Conservation (phyloP, 257 asterid species). For the Solanum dulcamara region DNA sequence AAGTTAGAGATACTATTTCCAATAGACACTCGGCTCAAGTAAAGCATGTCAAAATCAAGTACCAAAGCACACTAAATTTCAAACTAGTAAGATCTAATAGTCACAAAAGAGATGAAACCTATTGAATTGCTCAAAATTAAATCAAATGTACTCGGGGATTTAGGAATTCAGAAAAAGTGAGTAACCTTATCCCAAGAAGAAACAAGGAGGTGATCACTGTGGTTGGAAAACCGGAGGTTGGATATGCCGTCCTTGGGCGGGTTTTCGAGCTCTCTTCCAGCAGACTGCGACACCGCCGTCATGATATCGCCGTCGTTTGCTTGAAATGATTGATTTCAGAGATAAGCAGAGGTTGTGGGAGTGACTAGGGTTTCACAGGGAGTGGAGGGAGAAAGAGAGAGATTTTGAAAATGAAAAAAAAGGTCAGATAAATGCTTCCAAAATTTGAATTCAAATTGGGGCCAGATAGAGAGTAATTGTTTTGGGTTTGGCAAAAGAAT, state of each 20-base stretch:
- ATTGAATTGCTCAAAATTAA: not conserved
- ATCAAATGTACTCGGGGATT: not conserved
- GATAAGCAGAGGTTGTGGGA: not conserved
- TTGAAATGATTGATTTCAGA: not conserved
- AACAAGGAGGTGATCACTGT: constrained; percentile 71
- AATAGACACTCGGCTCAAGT: not conserved
- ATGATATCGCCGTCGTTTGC: constrained; percentile 13
- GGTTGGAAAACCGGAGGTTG: constrained; percentile 77
- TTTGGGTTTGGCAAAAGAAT: not conserved
- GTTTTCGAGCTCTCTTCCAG: constrained; percentile 44
- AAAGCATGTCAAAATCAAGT: not conserved
- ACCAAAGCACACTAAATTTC: not conserved
- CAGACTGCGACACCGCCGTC: constrained; percentile 50
- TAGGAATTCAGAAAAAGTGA: not conserved
- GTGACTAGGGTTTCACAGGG: not conserved
- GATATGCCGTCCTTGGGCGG: constrained; percentile 79
- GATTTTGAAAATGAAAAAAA: not conserved
- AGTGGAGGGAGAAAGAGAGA: not conserved
- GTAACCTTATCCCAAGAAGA: constrained; percentile 88
- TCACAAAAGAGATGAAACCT: not conserved
- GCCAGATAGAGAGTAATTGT: not conserved
- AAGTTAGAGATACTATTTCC: too few species aligned
- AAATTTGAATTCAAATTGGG: constrained; percentile 3
- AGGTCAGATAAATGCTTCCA: not conserved
- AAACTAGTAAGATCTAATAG: not conserved